A percentile compares a stretch with the other conserved stretches of the same genome.
phyloP scores from a whole-genome alignment of 345 rosid species.

The Lepidium africanum region DNA sequence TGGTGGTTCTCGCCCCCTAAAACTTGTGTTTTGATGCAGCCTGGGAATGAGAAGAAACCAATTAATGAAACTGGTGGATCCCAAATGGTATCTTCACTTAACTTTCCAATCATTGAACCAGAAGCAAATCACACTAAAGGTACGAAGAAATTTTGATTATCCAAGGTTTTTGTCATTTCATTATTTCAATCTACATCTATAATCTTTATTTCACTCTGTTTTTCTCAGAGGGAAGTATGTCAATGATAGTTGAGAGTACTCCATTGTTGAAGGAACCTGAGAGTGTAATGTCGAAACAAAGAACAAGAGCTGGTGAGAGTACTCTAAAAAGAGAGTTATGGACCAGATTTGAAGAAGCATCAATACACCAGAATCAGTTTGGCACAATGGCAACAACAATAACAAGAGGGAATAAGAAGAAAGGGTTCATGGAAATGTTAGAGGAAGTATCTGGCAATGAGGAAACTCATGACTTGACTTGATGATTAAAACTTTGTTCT shows the following conservation, averaged over 20 bases:
- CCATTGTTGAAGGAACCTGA: slow-evolving; percentile 53
- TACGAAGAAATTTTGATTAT: slow-evolving; percentile 13
- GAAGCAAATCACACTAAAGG: slow-evolving; percentile 20
- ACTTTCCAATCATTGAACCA: background rate
- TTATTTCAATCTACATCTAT: background rate
- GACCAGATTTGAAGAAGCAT: slow-evolving; percentile 90
- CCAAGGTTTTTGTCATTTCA: background rate
- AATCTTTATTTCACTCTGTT: background rate
- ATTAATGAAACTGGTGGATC: slow-evolving; percentile 8
- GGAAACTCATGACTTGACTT: background rate
- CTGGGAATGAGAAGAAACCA: slow-evolving; percentile 38
- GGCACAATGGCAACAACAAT: slow-evolving; percentile 22
- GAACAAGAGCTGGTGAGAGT: slow-evolving; percentile 65
- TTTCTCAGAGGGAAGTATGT: slow-evolving; percentile 10
- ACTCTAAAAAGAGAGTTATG: slow-evolving; percentile 90
- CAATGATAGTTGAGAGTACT: slow-evolving; percentile 42
- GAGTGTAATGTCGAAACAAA: slow-evolving; percentile 42
- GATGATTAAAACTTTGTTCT: background rate
- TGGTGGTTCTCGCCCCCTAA: slow-evolving; percentile 93
- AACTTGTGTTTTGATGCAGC: slow-evolving; percentile 68
- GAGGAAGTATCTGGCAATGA: slow-evolving; percentile 75
- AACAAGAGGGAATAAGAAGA: slow-evolving; percentile 27
- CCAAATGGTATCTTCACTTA: slow-evolving; percentile 1
- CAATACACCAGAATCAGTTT: slow-evolving; percentile 29
- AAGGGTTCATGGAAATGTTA: slow-evolving; percentile 83